A percentile compares a stretch with the other conserved stretches of the same genome.
These are phyloP conservation scores for Sphagnum fallax DNA, from an alignment of 228 moss, liverwort and hornwort species.

Conservation along the genomic window DNA sequence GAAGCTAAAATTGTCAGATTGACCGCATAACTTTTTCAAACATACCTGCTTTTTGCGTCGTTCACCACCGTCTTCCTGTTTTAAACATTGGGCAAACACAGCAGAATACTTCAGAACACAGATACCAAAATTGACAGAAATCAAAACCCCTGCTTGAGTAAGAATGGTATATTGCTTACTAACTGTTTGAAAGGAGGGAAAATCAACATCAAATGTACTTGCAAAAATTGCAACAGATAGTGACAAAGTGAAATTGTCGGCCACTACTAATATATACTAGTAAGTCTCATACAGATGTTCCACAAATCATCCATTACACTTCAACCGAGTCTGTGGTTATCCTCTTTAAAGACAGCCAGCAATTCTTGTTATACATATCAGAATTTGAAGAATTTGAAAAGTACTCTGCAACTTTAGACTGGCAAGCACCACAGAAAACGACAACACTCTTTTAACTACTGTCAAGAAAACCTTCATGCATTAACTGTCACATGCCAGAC, in stretches of 20 bases:
- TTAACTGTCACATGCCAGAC: not conserved
- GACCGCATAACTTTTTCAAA: not conserved
- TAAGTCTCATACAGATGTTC: too few species aligned
- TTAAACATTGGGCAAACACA: slow-evolving; percentile 6
- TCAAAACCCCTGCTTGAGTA: not conserved
- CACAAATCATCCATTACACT: too few species aligned
- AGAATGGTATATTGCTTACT: not conserved
- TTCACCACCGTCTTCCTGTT: slow-evolving; percentile 54
- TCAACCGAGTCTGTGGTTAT: too few species aligned
- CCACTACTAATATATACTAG: too few species aligned
- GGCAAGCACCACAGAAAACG: too few species aligned
- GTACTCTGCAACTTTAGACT: too few species aligned
- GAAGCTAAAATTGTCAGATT: not conserved
- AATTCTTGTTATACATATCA: too few species aligned
- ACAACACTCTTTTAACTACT: too few species aligned
- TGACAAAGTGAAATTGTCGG: too few species aligned
- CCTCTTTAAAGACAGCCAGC: too few species aligned
- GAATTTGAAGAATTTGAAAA: too few species aligned
- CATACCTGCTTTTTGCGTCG: slow-evolving; percentile 51
- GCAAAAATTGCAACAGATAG: not conserved
- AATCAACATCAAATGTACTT: not conserved
- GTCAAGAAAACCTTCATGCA: not conserved
- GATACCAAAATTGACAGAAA: not conserved
- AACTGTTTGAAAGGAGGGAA: not conserved
- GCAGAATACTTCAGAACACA: slow-evolving; percentile 6